A percentile compares a stretch with the other conserved stretches of the same genome.
phyloP scores from a whole-genome alignment of 2,329 filamentous ascomycete genomes.

The Phaeosphaeriaceae sp. region DNA sequence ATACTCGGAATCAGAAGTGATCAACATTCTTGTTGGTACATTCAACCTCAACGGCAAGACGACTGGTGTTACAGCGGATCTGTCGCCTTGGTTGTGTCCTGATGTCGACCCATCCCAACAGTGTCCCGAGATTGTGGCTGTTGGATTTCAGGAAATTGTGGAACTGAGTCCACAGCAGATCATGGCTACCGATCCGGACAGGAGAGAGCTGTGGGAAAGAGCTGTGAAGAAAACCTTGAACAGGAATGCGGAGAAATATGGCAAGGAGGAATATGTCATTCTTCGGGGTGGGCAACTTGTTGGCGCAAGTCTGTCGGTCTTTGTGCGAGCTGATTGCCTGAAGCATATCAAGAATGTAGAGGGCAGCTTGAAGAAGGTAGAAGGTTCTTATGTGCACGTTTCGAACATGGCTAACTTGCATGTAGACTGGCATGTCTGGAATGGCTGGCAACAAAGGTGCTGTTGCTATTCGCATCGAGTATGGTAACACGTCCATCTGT shows the following conservation, averaged over 20 bases:
- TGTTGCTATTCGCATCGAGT: conserved; percentile 94
- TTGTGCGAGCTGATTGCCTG: conserved; percentile 80
- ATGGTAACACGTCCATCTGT: conserved; percentile 89
- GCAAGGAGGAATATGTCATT: conserved; percentile 83
- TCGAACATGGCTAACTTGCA: conserved; percentile 18
- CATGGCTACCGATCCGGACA: conserved; percentile 93
- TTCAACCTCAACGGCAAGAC: conserved; percentile 95
- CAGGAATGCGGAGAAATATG: conserved; percentile 66
- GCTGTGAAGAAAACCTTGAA: conserved; percentile 83
- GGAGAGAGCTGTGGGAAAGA: conserved; percentile 84
- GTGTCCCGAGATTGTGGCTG: conserved; percentile 83
- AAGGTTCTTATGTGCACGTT: conserved; percentile 3
- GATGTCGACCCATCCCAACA: conserved; percentile 62
- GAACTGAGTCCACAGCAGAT: conserved; percentile 97
- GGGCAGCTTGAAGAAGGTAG: conserved; percentile 86
- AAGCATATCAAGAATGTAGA: conserved; percentile 94
- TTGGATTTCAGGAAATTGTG: conserved; percentile 98
- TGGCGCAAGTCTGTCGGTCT: conserved; percentile 89
- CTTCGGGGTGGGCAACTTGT: conserved; percentile 93
- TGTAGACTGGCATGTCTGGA: conserved; percentile 83
- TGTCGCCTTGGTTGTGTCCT: conserved; percentile 86
- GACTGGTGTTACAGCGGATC: conserved; percentile 76
- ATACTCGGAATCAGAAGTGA: conserved; percentile 75
- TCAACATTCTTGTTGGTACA: conserved; percentile 84
- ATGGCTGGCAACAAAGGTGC: conserved; percentile 99